Evolutionary conservation across 176 grass and related monocot genomes (phyloP).

Genomic region (Carex pumila): DNA sequence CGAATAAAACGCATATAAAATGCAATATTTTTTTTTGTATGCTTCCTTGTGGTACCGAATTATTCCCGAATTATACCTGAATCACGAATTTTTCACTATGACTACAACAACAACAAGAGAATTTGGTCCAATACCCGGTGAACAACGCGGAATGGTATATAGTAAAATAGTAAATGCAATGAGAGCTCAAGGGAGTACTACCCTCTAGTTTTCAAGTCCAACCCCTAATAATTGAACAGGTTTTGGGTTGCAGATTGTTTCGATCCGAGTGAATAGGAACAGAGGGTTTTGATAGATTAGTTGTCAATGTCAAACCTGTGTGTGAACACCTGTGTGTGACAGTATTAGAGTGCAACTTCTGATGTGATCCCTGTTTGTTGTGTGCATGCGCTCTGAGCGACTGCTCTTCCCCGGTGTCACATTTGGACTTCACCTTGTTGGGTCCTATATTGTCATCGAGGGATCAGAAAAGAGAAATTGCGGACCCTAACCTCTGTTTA

Average conservation of each 20-base stretch:
- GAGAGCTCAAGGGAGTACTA: background rate
- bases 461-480: background rate
- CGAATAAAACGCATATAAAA: too few relatives aligned
- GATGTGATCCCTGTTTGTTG: background rate
- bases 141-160: background rate
- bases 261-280: background rate
- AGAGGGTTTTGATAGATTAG: background rate
- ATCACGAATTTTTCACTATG: too few relatives aligned
- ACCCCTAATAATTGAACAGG: background rate
- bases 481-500: background rate
- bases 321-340: background rate
- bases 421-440: background rate
- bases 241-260: background rate
- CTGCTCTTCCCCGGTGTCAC: background rate
- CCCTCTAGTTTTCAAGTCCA: background rate
- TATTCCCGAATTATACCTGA: too few relatives aligned
- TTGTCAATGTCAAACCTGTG: background rate
- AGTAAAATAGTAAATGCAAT: background rate
- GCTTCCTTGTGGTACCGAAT: too few relatives aligned
- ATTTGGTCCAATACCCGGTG: too few relatives aligned
- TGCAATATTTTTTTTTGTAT: too few relatives aligned
- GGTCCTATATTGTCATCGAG: background rate
- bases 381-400: background rate
- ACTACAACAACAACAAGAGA: too few relatives aligned
- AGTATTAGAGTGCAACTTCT: slow-evolving; percentile 9